These are phyloP conservation scores for Curvularia lunata DNA, from an alignment of 2,329 filamentous ascomycete genomes.

Conservation along the genomic window DNA sequence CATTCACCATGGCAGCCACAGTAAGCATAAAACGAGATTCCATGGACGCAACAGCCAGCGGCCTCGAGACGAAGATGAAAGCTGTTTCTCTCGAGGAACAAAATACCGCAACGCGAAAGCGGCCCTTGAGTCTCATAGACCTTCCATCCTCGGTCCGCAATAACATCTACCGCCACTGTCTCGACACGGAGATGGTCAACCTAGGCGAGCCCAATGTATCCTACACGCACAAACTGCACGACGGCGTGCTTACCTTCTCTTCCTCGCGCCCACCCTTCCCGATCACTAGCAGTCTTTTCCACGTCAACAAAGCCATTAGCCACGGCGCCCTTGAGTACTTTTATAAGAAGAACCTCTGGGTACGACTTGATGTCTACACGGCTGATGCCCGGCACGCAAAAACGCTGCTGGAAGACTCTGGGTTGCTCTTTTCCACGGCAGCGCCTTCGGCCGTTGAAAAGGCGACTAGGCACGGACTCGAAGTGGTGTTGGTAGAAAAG, in stretches of 20 bases:
- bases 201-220: constrained; percentile 37
- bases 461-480: constrained; percentile 33
- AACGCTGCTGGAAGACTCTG: constrained; percentile 41
- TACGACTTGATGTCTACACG: constrained; percentile 35
- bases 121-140: constrained; percentile 25
- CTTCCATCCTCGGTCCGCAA: constrained; percentile 42
- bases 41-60: constrained; percentile 37
- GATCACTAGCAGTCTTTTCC: constrained; percentile 34
- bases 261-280: constrained; percentile 40
- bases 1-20: constrained; percentile 2
- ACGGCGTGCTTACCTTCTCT: constrained; percentile 33
- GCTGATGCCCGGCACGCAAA: constrained; percentile 40
- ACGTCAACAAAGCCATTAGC: constrained; percentile 35
- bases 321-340: constrained; percentile 36
- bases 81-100: constrained; percentile 16
- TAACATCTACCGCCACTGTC: constrained; percentile 42
- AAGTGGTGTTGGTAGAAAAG: constrained; percentile 40
- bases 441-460: constrained; percentile 13
- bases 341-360: constrained; percentile 42
- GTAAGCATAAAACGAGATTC: constrained; percentile 35
- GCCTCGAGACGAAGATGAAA: constrained; percentile 25
- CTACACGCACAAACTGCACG: constrained; percentile 34
- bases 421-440: constrained; percentile 36
- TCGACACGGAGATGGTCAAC: constrained; percentile 47
- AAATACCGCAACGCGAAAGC: constrained; percentile 29